Conservation (phyloP, 495 filamentous ascomycete species). For the Daldinia concentrica region DNA sequence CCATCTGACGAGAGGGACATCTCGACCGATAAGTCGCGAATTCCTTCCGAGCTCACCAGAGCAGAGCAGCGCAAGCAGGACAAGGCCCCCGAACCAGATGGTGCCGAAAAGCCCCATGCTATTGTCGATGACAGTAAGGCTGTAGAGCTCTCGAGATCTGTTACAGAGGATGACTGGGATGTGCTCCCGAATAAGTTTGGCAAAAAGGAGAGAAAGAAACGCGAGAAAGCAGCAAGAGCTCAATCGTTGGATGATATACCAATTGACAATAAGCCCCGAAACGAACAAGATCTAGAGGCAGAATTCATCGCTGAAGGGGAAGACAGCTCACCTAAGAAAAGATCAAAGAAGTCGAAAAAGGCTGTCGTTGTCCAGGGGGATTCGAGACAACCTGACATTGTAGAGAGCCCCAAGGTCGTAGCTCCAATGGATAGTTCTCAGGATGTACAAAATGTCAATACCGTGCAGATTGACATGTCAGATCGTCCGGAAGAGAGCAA, state of each 20-base stretch:
- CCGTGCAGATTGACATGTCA: constrained; percentile 29
- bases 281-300: constrained; percentile 29
- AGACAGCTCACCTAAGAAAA: constrained; percentile 39
- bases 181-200: constrained; percentile 40
- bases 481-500: constrained; percentile 35
- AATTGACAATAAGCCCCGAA: constrained; percentile 27
- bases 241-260: constrained; percentile 38
- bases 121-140: constrained; percentile 2
- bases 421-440: constrained; percentile 45
- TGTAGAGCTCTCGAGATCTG: constrained; percentile 9
- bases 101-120: constrained; percentile 12
- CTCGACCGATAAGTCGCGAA: constrained; percentile 20
- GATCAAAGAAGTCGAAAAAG: constrained; percentile 46
- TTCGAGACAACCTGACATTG: constrained; percentile 27
- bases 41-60: constrained; percentile 20
- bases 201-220: constrained; percentile 53
- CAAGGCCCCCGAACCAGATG: constrained; percentile 12
- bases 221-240: constrained; percentile 44
- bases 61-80: constrained; percentile 31
- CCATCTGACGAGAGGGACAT: constrained; percentile 28
- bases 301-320: constrained; percentile 35
- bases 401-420: constrained; percentile 32
- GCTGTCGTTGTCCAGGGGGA: constrained; percentile 40
- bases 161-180: constrained; percentile 34
- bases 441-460: constrained; percentile 32